Evolutionary conservation across 805 yeast genomes (phyloP).

Genomic region (Huiozyma sinensis): DNA sequence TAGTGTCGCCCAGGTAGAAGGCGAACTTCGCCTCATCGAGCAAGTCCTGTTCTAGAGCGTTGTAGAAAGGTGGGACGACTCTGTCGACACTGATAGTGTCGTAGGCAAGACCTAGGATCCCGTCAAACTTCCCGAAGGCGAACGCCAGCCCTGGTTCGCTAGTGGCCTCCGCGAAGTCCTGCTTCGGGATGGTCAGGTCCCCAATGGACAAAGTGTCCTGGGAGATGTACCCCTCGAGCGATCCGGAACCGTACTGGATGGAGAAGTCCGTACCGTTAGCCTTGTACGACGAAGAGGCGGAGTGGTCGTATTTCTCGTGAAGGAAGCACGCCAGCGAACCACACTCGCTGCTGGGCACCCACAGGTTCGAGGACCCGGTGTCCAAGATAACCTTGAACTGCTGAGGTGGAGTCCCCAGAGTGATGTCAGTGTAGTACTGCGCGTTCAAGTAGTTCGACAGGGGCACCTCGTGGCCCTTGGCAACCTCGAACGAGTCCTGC

Average conservation of each 20-base stretch:
- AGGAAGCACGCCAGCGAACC: slow-evolving; percentile 90
- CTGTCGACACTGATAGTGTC: slow-evolving; percentile 81
- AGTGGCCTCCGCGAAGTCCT: slow-evolving; percentile 95
- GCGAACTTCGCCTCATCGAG: slow-evolving; percentile 80
- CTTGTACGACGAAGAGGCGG: slow-evolving; percentile 70
- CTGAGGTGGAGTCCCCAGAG: slow-evolving; percentile 90
- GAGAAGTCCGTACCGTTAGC: slow-evolving; percentile 79
- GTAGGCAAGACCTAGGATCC: slow-evolving; percentile 91
- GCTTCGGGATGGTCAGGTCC: slow-evolving; percentile 63
- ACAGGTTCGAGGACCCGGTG: slow-evolving; percentile 92
- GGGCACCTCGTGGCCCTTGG: slow-evolving; percentile 60
- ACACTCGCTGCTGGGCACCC: slow-evolving; percentile 91
- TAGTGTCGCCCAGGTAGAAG: slow-evolving; percentile 82
- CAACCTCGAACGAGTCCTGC: slow-evolving; percentile 6
- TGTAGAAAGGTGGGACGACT: slow-evolving; percentile 89
- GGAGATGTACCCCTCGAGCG: slow-evolving; percentile 85
- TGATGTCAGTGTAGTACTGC: slow-evolving; percentile 88
- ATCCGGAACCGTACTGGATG: slow-evolving; percentile 87
- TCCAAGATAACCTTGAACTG: slow-evolving; percentile 87
- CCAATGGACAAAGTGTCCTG: slow-evolving; percentile 77
- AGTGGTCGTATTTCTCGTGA: slow-evolving; percentile 85
- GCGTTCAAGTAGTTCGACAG: slow-evolving; percentile 91
- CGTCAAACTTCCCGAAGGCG: slow-evolving; percentile 98
- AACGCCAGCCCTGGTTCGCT: slow-evolving; percentile 95
- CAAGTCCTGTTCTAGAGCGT: slow-evolving; percentile 72